These are phyloP conservation scores for Aspergillus pseudoglaucus DNA, from an alignment of 2,329 filamentous ascomycete genomes.

Conservation along the genomic window DNA sequence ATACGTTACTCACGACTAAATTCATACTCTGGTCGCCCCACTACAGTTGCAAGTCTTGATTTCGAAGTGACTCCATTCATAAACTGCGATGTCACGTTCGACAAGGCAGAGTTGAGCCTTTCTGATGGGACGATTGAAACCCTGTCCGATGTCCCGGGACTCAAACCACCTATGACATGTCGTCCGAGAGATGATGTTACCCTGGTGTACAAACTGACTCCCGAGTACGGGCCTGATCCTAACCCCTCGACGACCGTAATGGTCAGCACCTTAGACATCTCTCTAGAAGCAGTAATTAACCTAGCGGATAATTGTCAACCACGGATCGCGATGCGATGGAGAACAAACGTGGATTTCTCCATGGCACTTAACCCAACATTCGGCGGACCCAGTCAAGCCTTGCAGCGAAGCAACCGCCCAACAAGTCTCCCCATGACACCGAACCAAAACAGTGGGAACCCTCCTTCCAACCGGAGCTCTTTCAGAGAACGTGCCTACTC, in stretches of 20 bases:
- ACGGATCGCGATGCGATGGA: conserved; percentile 44
- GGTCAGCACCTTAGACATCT: conserved; percentile 41
- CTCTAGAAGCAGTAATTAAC: conserved; percentile 38
- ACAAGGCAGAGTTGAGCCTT: conserved; percentile 42
- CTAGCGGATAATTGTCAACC: conserved; percentile 37
- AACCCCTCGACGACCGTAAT: conserved; percentile 32
- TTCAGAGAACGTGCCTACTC: conserved; percentile 33
- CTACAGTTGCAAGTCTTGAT: conserved; percentile 49
- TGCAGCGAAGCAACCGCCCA: conserved; percentile 42
- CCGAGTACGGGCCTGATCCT: conserved; percentile 30
- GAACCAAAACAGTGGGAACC: conserved; percentile 14
- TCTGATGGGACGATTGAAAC: conserved; percentile 43
- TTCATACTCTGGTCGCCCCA: conserved; percentile 37
- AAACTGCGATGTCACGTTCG: conserved; percentile 44
- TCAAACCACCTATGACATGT: conserved; percentile 35
- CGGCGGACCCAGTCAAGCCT: conserved; percentile 39
- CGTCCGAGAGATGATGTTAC: conserved; percentile 53
- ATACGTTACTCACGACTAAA: conserved; percentile 49
- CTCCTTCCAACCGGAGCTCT: conserved; percentile 25
- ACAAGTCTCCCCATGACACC: conserved; percentile 34
- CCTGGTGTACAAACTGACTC: conserved; percentile 49
- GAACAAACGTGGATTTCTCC: conserved; percentile 44
- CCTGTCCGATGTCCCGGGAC: conserved; percentile 31
- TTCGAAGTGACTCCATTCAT: conserved; percentile 51
- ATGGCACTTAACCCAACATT: conserved; percentile 42